Conservation (phyloP, 2,329 filamentous ascomycete species). For the Aspergillus hiratsukae region DNA sequence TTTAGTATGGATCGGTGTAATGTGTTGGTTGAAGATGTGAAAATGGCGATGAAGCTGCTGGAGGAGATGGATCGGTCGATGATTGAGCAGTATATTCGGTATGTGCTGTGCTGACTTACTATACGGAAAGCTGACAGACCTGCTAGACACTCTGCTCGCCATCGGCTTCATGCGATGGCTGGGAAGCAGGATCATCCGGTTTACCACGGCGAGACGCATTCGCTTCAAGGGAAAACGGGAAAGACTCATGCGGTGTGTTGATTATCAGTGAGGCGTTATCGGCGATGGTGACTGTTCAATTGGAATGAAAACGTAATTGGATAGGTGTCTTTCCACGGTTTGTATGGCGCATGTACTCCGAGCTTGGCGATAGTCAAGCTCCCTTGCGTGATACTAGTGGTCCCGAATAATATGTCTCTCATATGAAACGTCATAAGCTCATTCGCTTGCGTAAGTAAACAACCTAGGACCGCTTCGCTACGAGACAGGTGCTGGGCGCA, state of each 20-base stretch:
- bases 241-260: slow-evolving; percentile 86
- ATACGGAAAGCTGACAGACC: background rate
- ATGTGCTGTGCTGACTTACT: slow-evolving; percentile 24
- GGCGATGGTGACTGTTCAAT: background rate
- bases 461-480: background rate
- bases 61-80: slow-evolving; percentile 67
- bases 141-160: background rate
- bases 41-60: slow-evolving; percentile 65
- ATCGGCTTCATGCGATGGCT: background rate
- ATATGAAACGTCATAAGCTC: background rate
- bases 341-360: background rate
- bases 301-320: background rate
- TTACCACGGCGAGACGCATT: slow-evolving; percentile 70
- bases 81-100: slow-evolving; percentile 64
- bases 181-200: slow-evolving; percentile 25
- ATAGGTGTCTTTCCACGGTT: background rate
- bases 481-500: background rate
- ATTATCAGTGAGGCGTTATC: background rate
- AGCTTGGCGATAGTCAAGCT: background rate
- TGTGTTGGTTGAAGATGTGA: slow-evolving; percentile 69
- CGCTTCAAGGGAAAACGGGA: slow-evolving; percentile 76
- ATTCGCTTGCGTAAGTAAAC: background rate
- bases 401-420: background rate
- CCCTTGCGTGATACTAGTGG: background rate
- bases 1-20: slow-evolving; percentile 79